Percentiles rank a stretch among this genome's conserved stretches.
These are phyloP conservation scores for Kwoniella dendrophila DNA, from an alignment of 768 basidiomycete species.

Conservation along the genomic window DNA sequence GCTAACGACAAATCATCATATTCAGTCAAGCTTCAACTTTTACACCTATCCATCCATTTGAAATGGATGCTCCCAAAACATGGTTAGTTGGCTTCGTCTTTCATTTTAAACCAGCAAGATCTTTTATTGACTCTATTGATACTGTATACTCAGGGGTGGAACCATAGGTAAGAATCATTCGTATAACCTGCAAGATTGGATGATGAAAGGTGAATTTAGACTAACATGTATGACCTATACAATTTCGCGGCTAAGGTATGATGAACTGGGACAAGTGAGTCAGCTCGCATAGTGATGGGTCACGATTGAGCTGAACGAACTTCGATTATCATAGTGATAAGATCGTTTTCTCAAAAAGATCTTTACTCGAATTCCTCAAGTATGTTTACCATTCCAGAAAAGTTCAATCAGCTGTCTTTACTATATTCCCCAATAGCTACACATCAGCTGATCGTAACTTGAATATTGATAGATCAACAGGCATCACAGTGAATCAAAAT, in stretches of 20 bases:
- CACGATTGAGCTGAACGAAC: constrained; percentile 3
- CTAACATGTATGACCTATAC: background rate
- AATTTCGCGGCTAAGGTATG: constrained; percentile 37
- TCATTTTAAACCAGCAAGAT: background rate
- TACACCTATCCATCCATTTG: constrained; percentile 54
- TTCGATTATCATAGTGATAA: constrained; percentile 41
- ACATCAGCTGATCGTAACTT: constrained; percentile 13
- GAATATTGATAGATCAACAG: constrained; percentile 23
- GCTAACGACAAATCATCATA: too few relatives aligned
- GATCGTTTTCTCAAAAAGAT: constrained; percentile 56
- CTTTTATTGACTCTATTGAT: background rate
- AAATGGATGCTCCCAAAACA: constrained; percentile 51
- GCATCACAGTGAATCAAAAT: constrained; percentile 50
- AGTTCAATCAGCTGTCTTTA: background rate
- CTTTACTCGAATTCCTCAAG: constrained; percentile 56
- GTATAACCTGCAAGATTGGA: background rate
- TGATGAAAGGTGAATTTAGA: background rate
- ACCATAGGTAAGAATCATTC: constrained; percentile 40
- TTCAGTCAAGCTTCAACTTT: constrained; percentile 50
- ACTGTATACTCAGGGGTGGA: constrained; percentile 29
- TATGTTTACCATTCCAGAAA: constrained; percentile 21
- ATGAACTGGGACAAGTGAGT: constrained; percentile 55
- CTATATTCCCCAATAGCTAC: background rate
- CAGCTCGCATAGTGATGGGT: background rate
- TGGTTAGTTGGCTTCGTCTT: constrained; percentile 36